These are phyloP conservation scores for Chrysopogon serrulatus DNA, from an alignment of 176 grass and related monocot species.

Conservation along the genomic window DNA sequence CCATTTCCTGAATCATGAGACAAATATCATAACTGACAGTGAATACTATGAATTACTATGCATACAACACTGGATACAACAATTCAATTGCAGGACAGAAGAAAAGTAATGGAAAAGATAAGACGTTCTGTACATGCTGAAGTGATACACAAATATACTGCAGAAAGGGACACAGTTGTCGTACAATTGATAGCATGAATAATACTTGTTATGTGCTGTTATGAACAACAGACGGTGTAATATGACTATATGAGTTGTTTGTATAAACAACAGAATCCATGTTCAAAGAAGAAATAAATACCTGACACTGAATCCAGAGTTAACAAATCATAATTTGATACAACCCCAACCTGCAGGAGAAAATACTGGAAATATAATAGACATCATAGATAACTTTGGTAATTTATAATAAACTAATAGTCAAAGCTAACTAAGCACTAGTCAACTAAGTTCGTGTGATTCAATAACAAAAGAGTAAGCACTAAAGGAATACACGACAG, in stretches of 20 bases:
- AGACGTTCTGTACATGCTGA: not conserved
- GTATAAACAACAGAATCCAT: not conserved
- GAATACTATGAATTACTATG: not conserved
- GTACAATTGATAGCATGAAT: not conserved
- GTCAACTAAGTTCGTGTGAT: not conserved
- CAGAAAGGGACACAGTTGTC: not conserved
- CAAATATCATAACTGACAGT: not conserved
- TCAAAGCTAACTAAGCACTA: not conserved
- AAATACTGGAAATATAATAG: conserved; percentile 7
- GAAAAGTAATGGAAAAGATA: not conserved
- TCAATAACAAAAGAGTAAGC: not conserved
- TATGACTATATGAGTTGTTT: conserved; percentile 15
- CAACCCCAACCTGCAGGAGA: conserved; percentile 72
- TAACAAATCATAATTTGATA: conserved; percentile 97
- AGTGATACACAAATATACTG: not conserved
- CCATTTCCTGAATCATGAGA: conserved; percentile 50
- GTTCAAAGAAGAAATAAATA: conserved; percentile 16
- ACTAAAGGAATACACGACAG: not conserved
- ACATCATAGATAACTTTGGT: not conserved
- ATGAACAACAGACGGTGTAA: not conserved
- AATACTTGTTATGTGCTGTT: not conserved
- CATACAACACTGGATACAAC: not conserved
- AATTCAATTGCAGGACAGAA: not conserved
- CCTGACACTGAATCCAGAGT: conserved; percentile 92
- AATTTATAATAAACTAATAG: too few species aligned